Evolutionary conservation across 305 asterid genomes (phyloP).

Genomic region (Solanum hybrid): DNA sequence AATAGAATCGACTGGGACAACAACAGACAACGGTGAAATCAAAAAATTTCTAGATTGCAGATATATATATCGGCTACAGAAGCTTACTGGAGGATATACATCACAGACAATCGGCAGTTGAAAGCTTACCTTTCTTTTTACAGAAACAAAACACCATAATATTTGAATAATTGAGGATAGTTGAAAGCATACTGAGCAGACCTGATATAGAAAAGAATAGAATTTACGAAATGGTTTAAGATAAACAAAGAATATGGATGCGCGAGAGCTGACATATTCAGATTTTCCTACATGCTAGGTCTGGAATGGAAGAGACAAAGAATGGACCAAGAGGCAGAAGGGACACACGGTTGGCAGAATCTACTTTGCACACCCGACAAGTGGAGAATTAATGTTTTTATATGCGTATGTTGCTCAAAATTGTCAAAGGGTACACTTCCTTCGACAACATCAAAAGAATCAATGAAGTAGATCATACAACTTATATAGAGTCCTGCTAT

Average conservation of each 20-base stretch:
- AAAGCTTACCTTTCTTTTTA: background rate
- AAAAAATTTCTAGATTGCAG: background rate
- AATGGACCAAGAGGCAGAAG: background rate
- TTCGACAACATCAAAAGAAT: background rate
- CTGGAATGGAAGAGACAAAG: background rate
- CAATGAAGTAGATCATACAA: background rate
- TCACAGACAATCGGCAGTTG: background rate
- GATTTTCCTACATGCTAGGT: background rate
- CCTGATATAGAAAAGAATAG: background rate
- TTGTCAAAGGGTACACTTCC: background rate
- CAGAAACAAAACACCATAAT: background rate
- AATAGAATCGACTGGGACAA: no score
- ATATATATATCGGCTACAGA: background rate
- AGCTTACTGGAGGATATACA: background rate
- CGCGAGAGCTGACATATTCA: background rate
- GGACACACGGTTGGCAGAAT: background rate
- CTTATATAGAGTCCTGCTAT: background rate
- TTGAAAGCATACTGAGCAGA: background rate
- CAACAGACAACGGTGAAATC: background rate
- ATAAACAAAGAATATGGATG: background rate
- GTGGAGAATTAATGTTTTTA: background rate
- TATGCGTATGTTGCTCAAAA: constrained; percentile 2
- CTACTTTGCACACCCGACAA: background rate
- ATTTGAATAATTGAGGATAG: background rate
- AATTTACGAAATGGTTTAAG: constrained; percentile 4